Evolutionary conservation across 208 protist genomes (phyloP).

Genomic region (Acanthamoeba royreba): DNA sequence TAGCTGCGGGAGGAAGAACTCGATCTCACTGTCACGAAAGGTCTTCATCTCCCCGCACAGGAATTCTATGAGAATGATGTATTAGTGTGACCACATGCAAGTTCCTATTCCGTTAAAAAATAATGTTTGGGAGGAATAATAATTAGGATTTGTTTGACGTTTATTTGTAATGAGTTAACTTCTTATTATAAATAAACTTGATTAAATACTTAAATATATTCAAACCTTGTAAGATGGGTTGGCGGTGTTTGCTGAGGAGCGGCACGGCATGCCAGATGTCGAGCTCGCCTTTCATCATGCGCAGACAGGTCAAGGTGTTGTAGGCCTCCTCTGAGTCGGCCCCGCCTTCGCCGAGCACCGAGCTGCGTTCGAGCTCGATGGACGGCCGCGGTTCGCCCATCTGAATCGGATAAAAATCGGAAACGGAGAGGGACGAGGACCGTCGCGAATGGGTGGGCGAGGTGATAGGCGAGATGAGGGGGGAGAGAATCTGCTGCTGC

Average conservation of each 20-base stretch:
- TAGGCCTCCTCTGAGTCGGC: not conserved
- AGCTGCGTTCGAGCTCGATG: too few species aligned
- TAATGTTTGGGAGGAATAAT: too few species aligned
- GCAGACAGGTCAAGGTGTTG: not conserved
- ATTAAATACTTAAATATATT: not conserved
- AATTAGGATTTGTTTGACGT: too few species aligned
- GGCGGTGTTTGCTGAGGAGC: not conserved
- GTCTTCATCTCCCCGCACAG: not conserved
- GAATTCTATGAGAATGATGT: not conserved
- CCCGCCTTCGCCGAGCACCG: not conserved
- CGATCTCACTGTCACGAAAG: not conserved
- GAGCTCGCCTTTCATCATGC: not conserved
- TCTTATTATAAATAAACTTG: not conserved
- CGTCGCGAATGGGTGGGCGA: not conserved
- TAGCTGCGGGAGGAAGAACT: constrained; percentile 23
- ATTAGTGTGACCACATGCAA: not conserved
- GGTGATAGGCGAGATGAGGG: not conserved
- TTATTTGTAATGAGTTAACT: too few species aligned
- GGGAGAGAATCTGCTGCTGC: not conserved
- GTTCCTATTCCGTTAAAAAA: not conserved
- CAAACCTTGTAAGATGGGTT: not conserved
- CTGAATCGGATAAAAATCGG: not conserved
- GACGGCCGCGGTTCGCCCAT: not conserved
- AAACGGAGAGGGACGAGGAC: not conserved
- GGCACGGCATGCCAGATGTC: not conserved